Evolutionary conservation across 805 yeast species (phyloP), one percentile per base, ranked within the genome.

Genomic region (Saturnispora mendoncae): DNA sequence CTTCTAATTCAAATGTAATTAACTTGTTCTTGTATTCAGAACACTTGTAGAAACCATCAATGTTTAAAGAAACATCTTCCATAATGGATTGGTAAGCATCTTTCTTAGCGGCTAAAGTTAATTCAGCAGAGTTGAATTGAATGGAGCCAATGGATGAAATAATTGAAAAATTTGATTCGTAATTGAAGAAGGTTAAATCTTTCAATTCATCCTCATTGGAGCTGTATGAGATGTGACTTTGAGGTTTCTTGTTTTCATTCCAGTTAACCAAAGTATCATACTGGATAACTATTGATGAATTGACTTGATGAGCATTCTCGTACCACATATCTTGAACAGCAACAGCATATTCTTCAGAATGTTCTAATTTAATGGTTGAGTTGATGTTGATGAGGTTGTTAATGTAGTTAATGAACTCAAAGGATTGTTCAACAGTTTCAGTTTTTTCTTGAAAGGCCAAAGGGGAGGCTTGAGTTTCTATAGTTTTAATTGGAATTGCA

Each of bases 101-200:
- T 26, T 42, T 29, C 32, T 51, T 51, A 2, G 42, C 38, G 28
- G 34, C 14, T 8, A 52, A 25, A 4, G 45, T 38, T 10, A 54
- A 50, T 6, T 51, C 45, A 26, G 51, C 51, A 6, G 55, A 35
- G 40, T 51, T 50, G 14, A 51, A 33, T 19, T 46, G 40, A 4
- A 45, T 36, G 8, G 28, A 35, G 6, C 35, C 21, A 13, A 17
- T 17, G 14, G 42, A 34, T 24, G 20, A 15, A 12, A 28, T 25
- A 9, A n/a, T 21, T 10, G 24, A 23, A 18, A 23, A 15, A 10
- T 33, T 20, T 17, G 38, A 27, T 13, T 20, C 28, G 27, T 33
- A 39, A 6, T 33, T 19, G 18, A 39, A 39, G 15, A n/a, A 39
- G 5, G 38, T 33, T 7, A 39, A 33, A 4, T 20, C 28, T 2